A percentile compares a stretch with the other conserved stretches of the same genome.
Evolutionary conservation across 805 yeast genomes (phyloP).

Genomic region (Starmerella floricola): DNA sequence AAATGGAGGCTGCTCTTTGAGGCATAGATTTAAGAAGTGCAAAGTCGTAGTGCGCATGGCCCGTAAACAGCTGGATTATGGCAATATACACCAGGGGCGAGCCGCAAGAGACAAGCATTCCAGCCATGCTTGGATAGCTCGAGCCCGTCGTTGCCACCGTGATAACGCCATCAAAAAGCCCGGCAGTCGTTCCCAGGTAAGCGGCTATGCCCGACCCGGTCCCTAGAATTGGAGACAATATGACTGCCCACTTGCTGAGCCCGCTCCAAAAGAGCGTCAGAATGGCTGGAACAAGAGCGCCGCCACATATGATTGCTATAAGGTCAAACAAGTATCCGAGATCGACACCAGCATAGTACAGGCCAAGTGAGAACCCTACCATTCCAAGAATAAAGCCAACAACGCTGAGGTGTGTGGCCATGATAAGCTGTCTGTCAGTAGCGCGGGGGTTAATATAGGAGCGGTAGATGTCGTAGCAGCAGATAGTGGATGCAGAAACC

Average conservation of each 20-base stretch:
- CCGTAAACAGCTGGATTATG: constrained; percentile 48
- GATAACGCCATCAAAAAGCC: constrained; percentile 31
- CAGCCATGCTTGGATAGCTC: constrained; percentile 77
- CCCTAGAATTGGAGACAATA: constrained; percentile 11
- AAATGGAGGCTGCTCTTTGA: background rate
- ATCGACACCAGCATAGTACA: constrained; percentile 65
- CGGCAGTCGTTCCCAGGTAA: constrained; percentile 23
- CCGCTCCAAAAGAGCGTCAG: constrained; percentile 46
- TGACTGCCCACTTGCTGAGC: constrained; percentile 6
- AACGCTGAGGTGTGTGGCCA: constrained; percentile 51
- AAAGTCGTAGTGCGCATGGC: constrained; percentile 47
- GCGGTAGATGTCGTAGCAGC: constrained; percentile 69
- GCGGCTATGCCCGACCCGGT: constrained; percentile 9
- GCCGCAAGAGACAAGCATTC: constrained; percentile 69
- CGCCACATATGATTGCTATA: constrained; percentile 62
- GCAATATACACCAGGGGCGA: constrained; percentile 64
- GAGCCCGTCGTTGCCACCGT: constrained; percentile 44
- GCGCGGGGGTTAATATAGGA: constrained; percentile 67
- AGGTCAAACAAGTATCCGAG: constrained; percentile 75
- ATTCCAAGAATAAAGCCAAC: constrained; percentile 43
- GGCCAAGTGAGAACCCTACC: constrained; percentile 70
- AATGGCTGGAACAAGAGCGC: constrained; percentile 33
- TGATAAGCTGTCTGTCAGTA: constrained; percentile 51
- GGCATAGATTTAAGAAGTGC: background rate
- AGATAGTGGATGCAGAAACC: constrained; percentile 68